phyloP scores from a whole-genome alignment of 345 rosid genomes.

The Populus ilicifolia region DNA sequence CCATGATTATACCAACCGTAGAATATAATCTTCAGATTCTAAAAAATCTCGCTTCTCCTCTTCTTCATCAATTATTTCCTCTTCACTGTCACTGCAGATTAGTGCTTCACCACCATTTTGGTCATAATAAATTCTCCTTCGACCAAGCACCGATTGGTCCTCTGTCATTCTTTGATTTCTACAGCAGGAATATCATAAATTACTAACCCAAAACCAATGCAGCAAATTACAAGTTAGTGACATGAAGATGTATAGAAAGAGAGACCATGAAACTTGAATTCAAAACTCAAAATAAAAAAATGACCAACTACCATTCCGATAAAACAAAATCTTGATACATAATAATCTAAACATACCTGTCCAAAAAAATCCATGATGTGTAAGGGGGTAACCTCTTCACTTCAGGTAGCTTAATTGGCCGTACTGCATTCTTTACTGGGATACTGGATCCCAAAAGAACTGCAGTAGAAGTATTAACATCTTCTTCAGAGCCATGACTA shows the following conservation, averaged over 20 bases:
- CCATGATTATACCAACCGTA: conserved; percentile 62
- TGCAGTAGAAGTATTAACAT: conserved; percentile 48
- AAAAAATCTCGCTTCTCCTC: conserved; percentile 72
- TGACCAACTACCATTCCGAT: neutral
- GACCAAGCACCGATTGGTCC: conserved; percentile 94
- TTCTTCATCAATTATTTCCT: conserved; percentile 78
- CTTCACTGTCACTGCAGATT: conserved; percentile 99
- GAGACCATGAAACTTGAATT: neutral
- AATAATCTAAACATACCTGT: conserved; percentile 50
- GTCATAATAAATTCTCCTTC: conserved; percentile 96
- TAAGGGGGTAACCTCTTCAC: conserved; percentile 81
- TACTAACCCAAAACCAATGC: neutral
- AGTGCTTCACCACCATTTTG: conserved; percentile 98
- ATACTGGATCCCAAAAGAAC: conserved; percentile 72
- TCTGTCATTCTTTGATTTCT: conserved; percentile 99
- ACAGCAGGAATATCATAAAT: conserved; percentile 15
- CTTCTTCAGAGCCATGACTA: conserved; percentile 50
- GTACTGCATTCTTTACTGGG: conserved; percentile 66
- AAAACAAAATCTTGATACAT: neutral
- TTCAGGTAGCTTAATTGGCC: conserved; percentile 73
- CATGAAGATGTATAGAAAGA: neutral
- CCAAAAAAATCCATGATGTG: conserved; percentile 94
- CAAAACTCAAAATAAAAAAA: neutral
- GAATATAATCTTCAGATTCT: conserved; percentile 78
- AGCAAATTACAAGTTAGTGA: neutral